These are phyloP conservation scores for Solanum arcanum DNA, from an alignment of 257 asterid genomes.

Conservation along the genomic window DNA sequence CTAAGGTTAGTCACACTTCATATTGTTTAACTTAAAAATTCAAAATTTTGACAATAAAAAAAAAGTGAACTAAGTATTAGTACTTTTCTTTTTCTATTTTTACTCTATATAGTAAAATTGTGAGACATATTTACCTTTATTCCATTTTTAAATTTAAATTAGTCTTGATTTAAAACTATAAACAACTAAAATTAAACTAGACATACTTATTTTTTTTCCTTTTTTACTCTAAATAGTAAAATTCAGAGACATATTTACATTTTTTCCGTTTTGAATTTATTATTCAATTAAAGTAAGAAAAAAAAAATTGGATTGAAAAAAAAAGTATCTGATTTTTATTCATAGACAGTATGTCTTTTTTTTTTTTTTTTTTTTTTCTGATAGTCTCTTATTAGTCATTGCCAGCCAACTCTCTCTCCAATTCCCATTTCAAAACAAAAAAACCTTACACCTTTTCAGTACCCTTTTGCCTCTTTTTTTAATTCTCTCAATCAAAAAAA, in stretches of 20 bases:
- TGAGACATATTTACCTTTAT: not conserved
- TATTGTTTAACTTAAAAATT: too few relatives aligned
- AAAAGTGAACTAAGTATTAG: too few relatives aligned
- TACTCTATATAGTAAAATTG: not conserved
- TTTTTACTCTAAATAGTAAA: not conserved
- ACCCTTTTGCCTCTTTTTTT: not conserved
- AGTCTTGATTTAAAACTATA: not conserved
- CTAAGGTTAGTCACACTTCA: not conserved
- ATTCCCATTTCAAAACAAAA: conserved; percentile 1
- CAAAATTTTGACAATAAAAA: not conserved
- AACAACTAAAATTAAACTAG: too few relatives aligned
- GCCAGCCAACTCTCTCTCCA: conserved; percentile 1
- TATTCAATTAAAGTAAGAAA: not conserved
- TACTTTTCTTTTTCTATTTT: not conserved
- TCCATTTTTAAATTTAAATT: not conserved
- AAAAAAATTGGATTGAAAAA: not conserved
- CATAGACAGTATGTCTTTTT: not conserved
- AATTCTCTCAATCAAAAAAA: not conserved
- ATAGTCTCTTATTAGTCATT: not conserved
- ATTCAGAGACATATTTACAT: not conserved
- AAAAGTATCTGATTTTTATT: not conserved
- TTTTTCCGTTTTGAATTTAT: not conserved
- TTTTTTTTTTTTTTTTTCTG: not conserved
- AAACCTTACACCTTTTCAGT: not conserved
- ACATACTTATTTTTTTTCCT: not conserved